Evolutionary conservation across 2,329 filamentous ascomycete genomes (phyloP), one percentile per base, ranked within the genome.

Genomic region (Colletotrichum higginsianum): DNA sequence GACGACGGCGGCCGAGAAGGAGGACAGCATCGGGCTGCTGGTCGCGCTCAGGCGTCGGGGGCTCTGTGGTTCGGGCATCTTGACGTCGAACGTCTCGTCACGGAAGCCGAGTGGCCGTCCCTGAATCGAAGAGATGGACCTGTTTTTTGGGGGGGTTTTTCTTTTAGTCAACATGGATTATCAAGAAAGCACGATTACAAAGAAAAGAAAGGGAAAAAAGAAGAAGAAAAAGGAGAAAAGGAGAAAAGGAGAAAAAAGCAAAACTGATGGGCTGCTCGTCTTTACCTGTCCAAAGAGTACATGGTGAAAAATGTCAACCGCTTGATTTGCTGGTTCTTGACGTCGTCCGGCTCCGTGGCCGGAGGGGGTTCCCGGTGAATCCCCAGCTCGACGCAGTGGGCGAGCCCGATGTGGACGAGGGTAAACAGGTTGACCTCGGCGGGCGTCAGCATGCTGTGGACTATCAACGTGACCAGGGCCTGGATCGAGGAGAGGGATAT

Each of bases 401-500:
- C 80, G 72, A 82, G 78, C 6, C 79, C 81, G 56, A 82, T 72
- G 61, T 83, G 79, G 0, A 75, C 74, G 5, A 82, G 67, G 0
- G 81, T 82, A 80, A 81, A 83, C 0, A 82, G 75, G 56, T 82
- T 80, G 8, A 80, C 68, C 40, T 79, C 79, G 2, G 78, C 78
- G 0, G 80, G 81, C 1, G 77, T 79, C 5, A 80, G 73, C 61
- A 82, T 75, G 53, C 79, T 78, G 60, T 82, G 79, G 1, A 79
- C 75, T 2, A 77, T 74, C 4, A 82, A 71, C 35, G 80, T 72
- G 8, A 82, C 68, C 16, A 79, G 66, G 1, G 76, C 77, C 49
- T 83, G 81, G 8, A 82, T 73, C 2, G 77, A 77, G 0, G 78
- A 66, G 2, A 82, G 68, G 0, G 80, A 81, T 26, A 81, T 80